Conservation (phyloP, 495 filamentous ascomycete species). For the Aspergillus bertholletiae region DNA sequence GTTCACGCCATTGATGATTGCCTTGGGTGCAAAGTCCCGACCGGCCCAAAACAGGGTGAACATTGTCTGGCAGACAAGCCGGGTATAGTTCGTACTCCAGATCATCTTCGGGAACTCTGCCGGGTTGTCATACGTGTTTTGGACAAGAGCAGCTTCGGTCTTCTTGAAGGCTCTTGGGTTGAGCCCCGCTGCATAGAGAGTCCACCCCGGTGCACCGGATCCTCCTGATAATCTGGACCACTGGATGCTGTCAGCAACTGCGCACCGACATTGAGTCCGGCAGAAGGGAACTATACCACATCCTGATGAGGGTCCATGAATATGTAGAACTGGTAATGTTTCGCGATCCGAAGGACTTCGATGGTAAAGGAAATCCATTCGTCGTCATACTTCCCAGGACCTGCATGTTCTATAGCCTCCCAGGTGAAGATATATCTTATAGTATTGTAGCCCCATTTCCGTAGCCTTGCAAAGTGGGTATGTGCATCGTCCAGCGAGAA, state of each 20-base stretch:
- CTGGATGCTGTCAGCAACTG: slow-evolving; percentile 35
- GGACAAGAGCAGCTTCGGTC: slow-evolving; percentile 90
- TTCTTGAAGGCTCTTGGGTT: slow-evolving; percentile 79
- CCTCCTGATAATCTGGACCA: slow-evolving; percentile 95
- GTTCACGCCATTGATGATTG: slow-evolving; percentile 89
- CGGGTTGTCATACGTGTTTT: slow-evolving; percentile 89
- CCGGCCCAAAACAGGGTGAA: slow-evolving; percentile 95
- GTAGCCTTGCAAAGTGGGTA: slow-evolving; percentile 80
- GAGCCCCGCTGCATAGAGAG: slow-evolving; percentile 86
- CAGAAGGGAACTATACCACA: slow-evolving; percentile 58
- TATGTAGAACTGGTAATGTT: slow-evolving; percentile 86
- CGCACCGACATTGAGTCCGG: background rate
- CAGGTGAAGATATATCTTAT: slow-evolving; percentile 97
- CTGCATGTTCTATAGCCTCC: slow-evolving; percentile 96
- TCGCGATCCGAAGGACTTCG: slow-evolving; percentile 74
- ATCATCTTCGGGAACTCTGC: slow-evolving; percentile 95
- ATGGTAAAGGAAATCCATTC: slow-evolving; percentile 92
- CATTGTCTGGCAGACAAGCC: slow-evolving; percentile 82
- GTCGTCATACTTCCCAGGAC: slow-evolving; percentile 92
- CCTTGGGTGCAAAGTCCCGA: slow-evolving; percentile 91
- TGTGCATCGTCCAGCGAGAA: slow-evolving; percentile 81
- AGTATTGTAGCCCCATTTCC: slow-evolving; percentile 89
- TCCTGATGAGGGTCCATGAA: slow-evolving; percentile 99
- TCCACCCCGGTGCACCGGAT: slow-evolving; percentile 97
- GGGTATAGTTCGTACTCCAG: slow-evolving; percentile 95